phyloP scores from a whole-genome alignment of 805 yeast genomes.

The Brettanomyces anomalus region DNA sequence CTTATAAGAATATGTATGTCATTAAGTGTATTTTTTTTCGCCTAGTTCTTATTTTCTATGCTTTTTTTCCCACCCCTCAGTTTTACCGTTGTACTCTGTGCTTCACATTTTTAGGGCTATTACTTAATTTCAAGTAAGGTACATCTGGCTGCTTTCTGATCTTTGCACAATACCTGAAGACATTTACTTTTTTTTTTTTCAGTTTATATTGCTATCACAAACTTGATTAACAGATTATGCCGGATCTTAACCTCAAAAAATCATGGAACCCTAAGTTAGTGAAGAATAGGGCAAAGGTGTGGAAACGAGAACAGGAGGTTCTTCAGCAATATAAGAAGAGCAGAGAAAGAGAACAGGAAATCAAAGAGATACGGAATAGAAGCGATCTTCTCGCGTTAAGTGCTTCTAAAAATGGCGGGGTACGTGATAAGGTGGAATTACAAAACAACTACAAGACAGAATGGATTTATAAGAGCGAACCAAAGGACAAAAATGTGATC shows the following conservation, averaged over 20 bases:
- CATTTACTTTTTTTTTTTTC: too few species aligned
- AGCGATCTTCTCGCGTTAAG: constrained; percentile 33
- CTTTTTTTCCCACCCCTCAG: too few species aligned
- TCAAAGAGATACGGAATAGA: constrained; percentile 51
- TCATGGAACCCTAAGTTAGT: constrained; percentile 93
- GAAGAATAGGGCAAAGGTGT: constrained; percentile 77
- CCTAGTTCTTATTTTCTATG: too few species aligned
- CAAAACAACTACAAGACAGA: constrained; percentile 34
- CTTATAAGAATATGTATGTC: too few species aligned
- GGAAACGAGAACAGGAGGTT: constrained; percentile 74
- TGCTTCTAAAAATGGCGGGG: constrained; percentile 32
- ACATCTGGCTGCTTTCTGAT: too few species aligned
- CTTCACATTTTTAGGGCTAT: too few species aligned
- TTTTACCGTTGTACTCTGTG: too few species aligned
- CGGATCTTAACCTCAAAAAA: constrained; percentile 81
- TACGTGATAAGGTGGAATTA: constrained; percentile 21
- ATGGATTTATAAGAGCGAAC: constrained; percentile 79
- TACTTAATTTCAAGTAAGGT: too few species aligned
- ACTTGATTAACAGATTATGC: constrained; percentile 18
- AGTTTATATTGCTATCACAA: too few species aligned
- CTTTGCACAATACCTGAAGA: too few species aligned
- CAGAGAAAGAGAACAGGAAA: constrained; percentile 54
- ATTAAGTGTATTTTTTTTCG: too few species aligned
- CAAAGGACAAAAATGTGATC: constrained; percentile 22
- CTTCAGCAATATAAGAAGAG: constrained; percentile 60